A percentile compares a stretch with the other conserved stretches of the same genome.
Evolutionary conservation across 805 yeast genomes (phyloP).

Genomic region (Ogataea pilisensis): DNA sequence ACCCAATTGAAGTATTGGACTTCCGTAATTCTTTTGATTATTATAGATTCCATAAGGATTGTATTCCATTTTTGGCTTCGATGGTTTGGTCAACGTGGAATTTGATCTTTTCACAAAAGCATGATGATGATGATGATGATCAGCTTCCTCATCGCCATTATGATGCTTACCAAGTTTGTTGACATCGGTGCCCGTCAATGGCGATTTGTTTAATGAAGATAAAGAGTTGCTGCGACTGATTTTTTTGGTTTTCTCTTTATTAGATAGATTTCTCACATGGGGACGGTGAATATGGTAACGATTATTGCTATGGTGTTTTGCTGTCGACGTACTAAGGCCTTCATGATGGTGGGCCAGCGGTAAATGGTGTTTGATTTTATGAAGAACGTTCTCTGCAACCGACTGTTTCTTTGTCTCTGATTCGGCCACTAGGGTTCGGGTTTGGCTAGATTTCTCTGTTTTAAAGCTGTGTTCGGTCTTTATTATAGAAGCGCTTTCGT

Average conservation of each 20-base stretch:
- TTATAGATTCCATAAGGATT: constrained; percentile 59
- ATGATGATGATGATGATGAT: background rate
- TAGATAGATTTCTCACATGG: background rate
- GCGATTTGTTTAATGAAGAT: background rate
- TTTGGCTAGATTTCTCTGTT: too few relatives aligned
- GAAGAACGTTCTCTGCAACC: background rate
- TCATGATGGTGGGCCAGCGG: background rate
- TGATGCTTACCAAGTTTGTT: too few relatives aligned
- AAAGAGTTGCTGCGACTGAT: background rate
- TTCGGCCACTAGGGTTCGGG: too few relatives aligned
- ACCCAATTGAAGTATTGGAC: constrained; percentile 25
- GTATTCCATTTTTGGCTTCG: constrained; percentile 27
- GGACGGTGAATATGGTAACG: background rate
- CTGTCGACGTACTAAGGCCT: background rate
- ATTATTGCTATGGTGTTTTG: background rate
- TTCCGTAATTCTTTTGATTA: constrained; percentile 23
- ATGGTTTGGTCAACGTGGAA: background rate
- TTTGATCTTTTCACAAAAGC: background rate
- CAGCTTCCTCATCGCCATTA: too few relatives aligned
- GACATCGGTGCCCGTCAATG: too few relatives aligned
- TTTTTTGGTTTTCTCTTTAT: background rate
- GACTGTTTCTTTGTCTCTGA: background rate
- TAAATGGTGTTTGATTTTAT: background rate
- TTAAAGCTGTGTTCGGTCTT: too few relatives aligned
- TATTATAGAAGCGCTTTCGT: too few relatives aligned